Evolutionary conservation across 768 basidiomycete species (phyloP).

Genomic region (Daedaleopsis sinensis): DNA sequence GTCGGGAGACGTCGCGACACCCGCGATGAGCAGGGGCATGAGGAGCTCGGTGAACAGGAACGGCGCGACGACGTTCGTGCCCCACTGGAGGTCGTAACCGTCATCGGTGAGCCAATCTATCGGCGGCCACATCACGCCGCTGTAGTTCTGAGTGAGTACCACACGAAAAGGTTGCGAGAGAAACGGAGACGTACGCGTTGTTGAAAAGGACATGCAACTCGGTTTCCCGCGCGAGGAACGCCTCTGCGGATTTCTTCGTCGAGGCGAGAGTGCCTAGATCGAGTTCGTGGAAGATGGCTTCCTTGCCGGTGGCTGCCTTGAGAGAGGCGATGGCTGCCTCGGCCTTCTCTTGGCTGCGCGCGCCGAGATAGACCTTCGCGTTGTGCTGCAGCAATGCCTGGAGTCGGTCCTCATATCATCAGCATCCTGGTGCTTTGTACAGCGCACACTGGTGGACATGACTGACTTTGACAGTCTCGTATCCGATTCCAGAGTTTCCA

Average conservation of each 20-base stretch:
- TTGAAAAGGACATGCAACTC: slow-evolving; percentile 54
- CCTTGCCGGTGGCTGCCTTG: slow-evolving; percentile 46
- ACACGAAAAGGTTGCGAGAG: neutral
- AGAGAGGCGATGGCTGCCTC: slow-evolving; percentile 55
- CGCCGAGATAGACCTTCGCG: slow-evolving; percentile 68
- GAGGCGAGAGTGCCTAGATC: slow-evolving; percentile 44
- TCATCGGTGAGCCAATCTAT: slow-evolving; percentile 43
- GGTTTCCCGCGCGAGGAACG: slow-evolving; percentile 45
- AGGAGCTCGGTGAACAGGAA: slow-evolving; percentile 43
- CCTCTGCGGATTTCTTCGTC: slow-evolving; percentile 42
- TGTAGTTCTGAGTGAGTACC: slow-evolving; percentile 19
- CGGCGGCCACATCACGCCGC: slow-evolving; percentile 54
- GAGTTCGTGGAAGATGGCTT: slow-evolving; percentile 46
- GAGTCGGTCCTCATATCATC: neutral
- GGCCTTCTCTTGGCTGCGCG: slow-evolving; percentile 48
- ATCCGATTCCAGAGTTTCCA: slow-evolving; percentile 53
- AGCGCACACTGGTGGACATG: no score
- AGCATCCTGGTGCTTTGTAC: neutral
- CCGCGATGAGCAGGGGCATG: slow-evolving; percentile 48
- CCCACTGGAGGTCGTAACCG: slow-evolving; percentile 59
- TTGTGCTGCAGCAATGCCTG: slow-evolving; percentile 58
- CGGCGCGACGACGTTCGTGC: slow-evolving; percentile 53
- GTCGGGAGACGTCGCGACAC: slow-evolving; percentile 41
- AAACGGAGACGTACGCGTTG: slow-evolving; percentile 40
- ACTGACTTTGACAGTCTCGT: slow-evolving; percentile 43